A percentile compares a stretch with the other conserved stretches of the same genome.
phyloP scores from a whole-genome alignment of 2,329 filamentous ascomycete genomes.

The Hymenotorrendiella dingleyae region DNA sequence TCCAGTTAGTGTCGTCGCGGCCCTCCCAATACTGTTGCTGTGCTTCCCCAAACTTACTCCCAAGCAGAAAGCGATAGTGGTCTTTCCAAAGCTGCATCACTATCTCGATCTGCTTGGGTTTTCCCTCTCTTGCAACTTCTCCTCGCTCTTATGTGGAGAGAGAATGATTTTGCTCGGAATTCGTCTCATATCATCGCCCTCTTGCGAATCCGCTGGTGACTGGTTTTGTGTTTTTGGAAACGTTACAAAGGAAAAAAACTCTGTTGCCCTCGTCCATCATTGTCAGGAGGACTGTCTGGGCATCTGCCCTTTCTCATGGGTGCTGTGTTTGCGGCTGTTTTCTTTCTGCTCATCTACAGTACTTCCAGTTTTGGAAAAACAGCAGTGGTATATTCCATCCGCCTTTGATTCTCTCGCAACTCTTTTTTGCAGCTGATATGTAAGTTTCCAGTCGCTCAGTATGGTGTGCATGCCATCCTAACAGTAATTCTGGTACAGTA shows the following conservation, averaged over 20 bases:
- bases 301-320: conserved; percentile 31
- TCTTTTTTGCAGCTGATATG: conserved; percentile 32
- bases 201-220: conserved; percentile 13
- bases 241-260: conserved; percentile 16
- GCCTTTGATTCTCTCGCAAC: conserved; percentile 17
- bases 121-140: conserved; percentile 32
- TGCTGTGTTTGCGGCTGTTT: conserved; percentile 36
- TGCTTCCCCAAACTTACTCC: conserved; percentile 25
- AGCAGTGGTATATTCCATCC: conserved; percentile 34
- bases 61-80: conserved; percentile 1
- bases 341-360: conserved; percentile 45
- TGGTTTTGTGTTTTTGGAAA: conserved; percentile 18
- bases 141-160: conserved; percentile 33
- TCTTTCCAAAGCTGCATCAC: conserved; percentile 5
- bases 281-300: conserved; percentile 5
- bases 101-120: conserved; percentile 32
- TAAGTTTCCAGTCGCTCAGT: conserved; percentile 14
- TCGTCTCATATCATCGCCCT: conserved; percentile 19
- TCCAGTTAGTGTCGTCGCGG: conserved; percentile 33
- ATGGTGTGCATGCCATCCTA: conserved; percentile 31
- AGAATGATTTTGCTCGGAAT: conserved; percentile 28
- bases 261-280: conserved; percentile 17
- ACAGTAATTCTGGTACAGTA: no score
- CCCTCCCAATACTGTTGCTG: conserved; percentile 33
- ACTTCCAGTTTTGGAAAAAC: conserved; percentile 36